Conservation (phyloP, 257 asterid species). For the Capsicum chinense region DNA sequence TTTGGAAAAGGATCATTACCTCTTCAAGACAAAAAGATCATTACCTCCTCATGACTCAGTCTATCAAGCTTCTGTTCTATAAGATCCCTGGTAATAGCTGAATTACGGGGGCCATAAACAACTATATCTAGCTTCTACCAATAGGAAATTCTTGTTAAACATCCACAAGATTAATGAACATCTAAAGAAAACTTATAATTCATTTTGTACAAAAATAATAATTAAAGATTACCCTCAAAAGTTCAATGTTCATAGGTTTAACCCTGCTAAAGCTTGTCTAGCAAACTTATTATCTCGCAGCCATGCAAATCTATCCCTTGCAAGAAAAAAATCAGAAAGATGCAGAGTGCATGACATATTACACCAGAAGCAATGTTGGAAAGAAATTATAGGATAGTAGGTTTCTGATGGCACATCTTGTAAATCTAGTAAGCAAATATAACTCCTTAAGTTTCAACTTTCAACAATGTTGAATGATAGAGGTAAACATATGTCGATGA, state of each 20-base stretch:
- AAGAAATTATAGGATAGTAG: background rate
- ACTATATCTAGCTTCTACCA: slow-evolving; percentile 77
- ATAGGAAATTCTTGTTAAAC: slow-evolving; percentile 76
- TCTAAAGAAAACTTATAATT: background rate
- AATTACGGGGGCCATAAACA: slow-evolving; percentile 73
- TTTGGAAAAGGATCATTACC: background rate
- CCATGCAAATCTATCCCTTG: slow-evolving; percentile 65
- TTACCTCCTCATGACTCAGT: slow-evolving; percentile 70
- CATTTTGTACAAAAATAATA: background rate
- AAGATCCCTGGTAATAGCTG: slow-evolving; percentile 71
- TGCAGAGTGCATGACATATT: background rate
- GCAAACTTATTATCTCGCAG: slow-evolving; percentile 41
- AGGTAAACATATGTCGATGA: slow-evolving; percentile 2
- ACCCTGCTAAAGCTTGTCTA: slow-evolving; percentile 36
- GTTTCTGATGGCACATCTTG: too few relatives aligned
- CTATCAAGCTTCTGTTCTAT: slow-evolving; percentile 69
- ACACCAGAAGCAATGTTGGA: slow-evolving; percentile 12
- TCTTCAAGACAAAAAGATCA: background rate
- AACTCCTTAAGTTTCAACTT: background rate
- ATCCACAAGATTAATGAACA: slow-evolving; percentile 23
- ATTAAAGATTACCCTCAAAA: slow-evolving; percentile 58
- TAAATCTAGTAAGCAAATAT: background rate
- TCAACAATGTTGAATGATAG: slow-evolving; percentile 13
- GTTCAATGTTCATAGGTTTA: slow-evolving; percentile 52
- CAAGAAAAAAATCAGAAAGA: background rate